phyloP scores from a whole-genome alignment of 768 basidiomycete genomes.

The Pleurotus ostreatus region DNA sequence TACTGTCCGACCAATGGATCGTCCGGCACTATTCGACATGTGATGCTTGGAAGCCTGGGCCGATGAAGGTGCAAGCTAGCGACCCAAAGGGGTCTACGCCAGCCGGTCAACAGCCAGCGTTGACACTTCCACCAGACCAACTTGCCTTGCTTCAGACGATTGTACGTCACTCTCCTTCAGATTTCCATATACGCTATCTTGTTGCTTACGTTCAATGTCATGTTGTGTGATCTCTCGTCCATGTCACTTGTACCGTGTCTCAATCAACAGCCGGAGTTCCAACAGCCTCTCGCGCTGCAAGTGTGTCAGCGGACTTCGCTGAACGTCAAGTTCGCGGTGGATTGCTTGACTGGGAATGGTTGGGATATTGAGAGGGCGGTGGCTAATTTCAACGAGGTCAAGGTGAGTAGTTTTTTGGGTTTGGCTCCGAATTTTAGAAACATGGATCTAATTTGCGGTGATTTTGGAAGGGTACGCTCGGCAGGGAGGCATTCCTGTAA shows the following conservation, averaged over 20 bases:
- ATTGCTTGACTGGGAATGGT: slow-evolving; percentile 79
- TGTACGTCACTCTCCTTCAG: slow-evolving; percentile 38
- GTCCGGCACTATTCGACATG: slow-evolving; percentile 82
- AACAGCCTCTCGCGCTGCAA: slow-evolving; percentile 67
- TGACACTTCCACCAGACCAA: slow-evolving; percentile 36
- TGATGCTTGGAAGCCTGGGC: slow-evolving; percentile 75
- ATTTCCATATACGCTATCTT: slow-evolving; percentile 9
- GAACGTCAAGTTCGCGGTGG: slow-evolving; percentile 74
- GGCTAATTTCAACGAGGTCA: slow-evolving; percentile 84
- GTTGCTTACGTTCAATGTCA: slow-evolving; percentile 11
- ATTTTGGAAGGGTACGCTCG: slow-evolving; percentile 36
- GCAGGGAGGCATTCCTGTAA: slow-evolving; percentile 49
- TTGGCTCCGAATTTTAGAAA: background rate
- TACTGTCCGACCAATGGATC: slow-evolving; percentile 85
- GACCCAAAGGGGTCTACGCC: slow-evolving; percentile 23
- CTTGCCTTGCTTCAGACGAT: slow-evolving; percentile 50
- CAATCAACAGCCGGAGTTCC: slow-evolving; percentile 54
- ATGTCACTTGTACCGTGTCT: background rate
- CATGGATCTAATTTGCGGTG: slow-evolving; percentile 17
- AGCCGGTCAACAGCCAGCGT: slow-evolving; percentile 19
- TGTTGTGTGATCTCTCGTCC: background rate
- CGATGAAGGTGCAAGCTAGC: slow-evolving; percentile 65
- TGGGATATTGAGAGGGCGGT: slow-evolving; percentile 83
- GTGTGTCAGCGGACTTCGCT: slow-evolving; percentile 72
- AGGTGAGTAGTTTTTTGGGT: slow-evolving; percentile 46